phyloP scores from a whole-genome alignment of 306 rosid genomes.

The Ormosia emarginata region DNA sequence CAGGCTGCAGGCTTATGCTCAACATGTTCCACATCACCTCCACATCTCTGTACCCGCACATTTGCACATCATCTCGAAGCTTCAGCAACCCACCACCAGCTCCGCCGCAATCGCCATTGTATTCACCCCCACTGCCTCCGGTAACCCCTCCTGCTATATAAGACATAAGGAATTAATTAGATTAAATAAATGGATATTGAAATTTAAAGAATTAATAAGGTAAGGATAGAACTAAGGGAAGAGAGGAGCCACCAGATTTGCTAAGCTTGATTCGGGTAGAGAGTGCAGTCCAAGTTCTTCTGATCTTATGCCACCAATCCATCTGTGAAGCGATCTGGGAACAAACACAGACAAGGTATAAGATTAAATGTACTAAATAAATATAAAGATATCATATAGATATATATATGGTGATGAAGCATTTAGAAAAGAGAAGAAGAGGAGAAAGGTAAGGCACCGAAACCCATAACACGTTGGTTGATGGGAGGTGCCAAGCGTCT shows the following conservation, averaged over 20 bases:
- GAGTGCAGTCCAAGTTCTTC: constrained; percentile 35
- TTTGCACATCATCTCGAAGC: constrained; percentile 54
- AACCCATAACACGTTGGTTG: constrained; percentile 46
- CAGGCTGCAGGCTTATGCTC: constrained; percentile 11
- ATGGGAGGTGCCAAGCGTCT: constrained; percentile 54
- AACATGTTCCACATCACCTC: constrained; percentile 69
- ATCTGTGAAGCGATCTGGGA: constrained; percentile 14
- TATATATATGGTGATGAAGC: background rate
- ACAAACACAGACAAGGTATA: background rate
- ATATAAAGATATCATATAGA: background rate
- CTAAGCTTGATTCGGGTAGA: constrained; percentile 37
- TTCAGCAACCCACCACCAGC: constrained; percentile 32
- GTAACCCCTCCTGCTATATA: background rate
- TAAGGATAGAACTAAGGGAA: background rate
- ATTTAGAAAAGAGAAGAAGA: background rate
- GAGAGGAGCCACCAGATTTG: constrained; percentile 36
- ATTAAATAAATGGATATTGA: background rate
- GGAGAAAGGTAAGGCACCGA: constrained; percentile 21
- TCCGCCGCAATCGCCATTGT: background rate
- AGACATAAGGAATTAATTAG: background rate
- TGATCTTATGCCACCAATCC: constrained; percentile 52
- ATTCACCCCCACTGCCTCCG: background rate
- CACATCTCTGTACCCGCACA: constrained; percentile 60
- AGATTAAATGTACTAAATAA: background rate
- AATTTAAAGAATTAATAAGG: no score